These are phyloP conservation scores for Ostreobium quekettii DNA, from an alignment of 139 green algal genomes.

Conservation along the genomic window DNA sequence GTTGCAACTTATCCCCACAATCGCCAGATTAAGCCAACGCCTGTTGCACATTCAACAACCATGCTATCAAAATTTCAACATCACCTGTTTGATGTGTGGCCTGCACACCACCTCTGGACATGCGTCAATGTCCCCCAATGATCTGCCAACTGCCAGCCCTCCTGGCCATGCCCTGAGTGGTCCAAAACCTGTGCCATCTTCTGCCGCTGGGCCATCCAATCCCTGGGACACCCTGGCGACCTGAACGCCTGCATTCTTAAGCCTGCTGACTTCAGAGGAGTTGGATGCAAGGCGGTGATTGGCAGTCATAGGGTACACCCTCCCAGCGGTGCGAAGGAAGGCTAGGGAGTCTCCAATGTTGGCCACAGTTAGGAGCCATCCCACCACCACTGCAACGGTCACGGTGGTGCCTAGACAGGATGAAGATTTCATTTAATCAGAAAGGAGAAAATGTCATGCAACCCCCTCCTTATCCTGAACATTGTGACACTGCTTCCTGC, in stretches of 20 bases:
- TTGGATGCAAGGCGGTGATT: neutral
- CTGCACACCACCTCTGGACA: neutral
- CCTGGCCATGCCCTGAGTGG: neutral
- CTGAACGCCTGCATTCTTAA: neutral
- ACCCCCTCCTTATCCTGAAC: too few relatives aligned
- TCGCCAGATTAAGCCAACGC: too few relatives aligned
- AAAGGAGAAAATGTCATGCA: too few relatives aligned
- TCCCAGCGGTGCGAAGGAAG: constrained; percentile 54
- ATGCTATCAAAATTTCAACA: too few relatives aligned
- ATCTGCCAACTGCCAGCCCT: neutral
- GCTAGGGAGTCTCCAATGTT: constrained; percentile 77
- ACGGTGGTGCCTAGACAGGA: constrained; percentile 39
- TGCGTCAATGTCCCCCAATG: neutral
- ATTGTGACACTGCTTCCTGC: too few relatives aligned
- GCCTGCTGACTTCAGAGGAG: neutral
- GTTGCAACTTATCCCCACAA: too few relatives aligned
- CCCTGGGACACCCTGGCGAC: neutral
- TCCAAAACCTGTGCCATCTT: too few relatives aligned
- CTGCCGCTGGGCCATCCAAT: too few relatives aligned
- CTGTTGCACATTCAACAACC: too few relatives aligned
- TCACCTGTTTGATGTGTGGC: neutral
- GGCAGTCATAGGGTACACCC: constrained; percentile 24
- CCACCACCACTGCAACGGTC: constrained; percentile 34
- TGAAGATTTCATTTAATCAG: too few relatives aligned
- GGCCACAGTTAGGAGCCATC: constrained; percentile 68